Percentiles rank a stretch among this genome's conserved stretches.
Conservation (phyloP, 2,329 filamentous ascomycete species). For the Botrytis deweyae region DNA sequence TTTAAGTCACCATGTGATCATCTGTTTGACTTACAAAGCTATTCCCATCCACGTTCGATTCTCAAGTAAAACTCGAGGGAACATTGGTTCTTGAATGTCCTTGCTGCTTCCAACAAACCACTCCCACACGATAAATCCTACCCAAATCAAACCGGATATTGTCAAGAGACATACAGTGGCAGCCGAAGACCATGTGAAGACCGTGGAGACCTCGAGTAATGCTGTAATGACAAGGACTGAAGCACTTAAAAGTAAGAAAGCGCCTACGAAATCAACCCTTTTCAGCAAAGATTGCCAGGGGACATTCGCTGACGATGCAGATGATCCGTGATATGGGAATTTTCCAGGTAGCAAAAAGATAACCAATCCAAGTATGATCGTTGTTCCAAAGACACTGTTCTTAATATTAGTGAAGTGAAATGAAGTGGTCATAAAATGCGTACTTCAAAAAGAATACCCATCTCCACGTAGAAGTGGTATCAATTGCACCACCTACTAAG, state of each 20-base stretch:
- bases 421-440: neutral
- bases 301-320: neutral
- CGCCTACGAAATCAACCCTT: neutral
- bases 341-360: neutral
- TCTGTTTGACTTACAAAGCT: no score
- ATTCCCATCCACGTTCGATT: no score
- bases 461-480: constrained; percentile 39
- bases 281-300: neutral
- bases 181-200: neutral
- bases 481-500: constrained; percentile 39
- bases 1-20: no score
- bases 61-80: no score
- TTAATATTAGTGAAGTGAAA: neutral
- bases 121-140: constrained; percentile 40
- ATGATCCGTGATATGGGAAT: constrained; percentile 3
- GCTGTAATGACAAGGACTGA: neutral
- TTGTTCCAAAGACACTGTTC: neutral
- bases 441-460: constrained; percentile 29
- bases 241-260: neutral
- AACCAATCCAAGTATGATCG: neutral
- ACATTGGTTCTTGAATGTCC: no score
- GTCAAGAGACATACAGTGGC: neutral
- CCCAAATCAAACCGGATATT: constrained; percentile 19
- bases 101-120: no score
- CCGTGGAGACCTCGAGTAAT: neutral